A percentile compares a stretch with the other conserved stretches of the same genome.
phyloP scores from a whole-genome alignment of 345 rosid genomes.

The Ceriops tagal region DNA sequence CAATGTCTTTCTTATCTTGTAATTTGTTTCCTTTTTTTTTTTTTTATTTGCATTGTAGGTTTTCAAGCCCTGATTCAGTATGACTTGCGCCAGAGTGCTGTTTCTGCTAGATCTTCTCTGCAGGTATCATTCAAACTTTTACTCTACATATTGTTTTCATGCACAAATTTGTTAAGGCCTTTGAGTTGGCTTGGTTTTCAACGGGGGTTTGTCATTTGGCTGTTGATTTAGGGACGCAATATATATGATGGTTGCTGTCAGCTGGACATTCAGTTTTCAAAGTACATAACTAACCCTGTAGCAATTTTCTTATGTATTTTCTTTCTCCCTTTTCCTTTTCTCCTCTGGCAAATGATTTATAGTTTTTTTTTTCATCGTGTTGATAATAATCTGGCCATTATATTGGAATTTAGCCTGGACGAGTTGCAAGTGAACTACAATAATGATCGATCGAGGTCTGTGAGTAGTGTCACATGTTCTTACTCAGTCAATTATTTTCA shows the following conservation, averaged over 20 bases:
- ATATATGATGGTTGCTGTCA: slow-evolving; percentile 98
- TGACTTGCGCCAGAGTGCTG: slow-evolving; percentile 69
- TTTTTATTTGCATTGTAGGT: slow-evolving; percentile 44
- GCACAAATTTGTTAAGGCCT: neutral
- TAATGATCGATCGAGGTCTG: slow-evolving; percentile 89
- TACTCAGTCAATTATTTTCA: neutral
- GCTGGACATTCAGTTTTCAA: slow-evolving; percentile 94
- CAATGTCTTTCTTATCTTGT: neutral
- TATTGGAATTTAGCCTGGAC: slow-evolving; percentile 59
- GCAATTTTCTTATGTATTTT: slow-evolving; percentile 8
- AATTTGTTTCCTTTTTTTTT: slow-evolving; percentile 6
- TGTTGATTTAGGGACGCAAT: slow-evolving; percentile 71
- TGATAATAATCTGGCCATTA: neutral
- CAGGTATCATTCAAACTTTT: slow-evolving; percentile 46
- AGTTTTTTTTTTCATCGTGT: neutral
- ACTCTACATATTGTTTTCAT: neutral
- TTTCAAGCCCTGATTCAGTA: slow-evolving; percentile 96
- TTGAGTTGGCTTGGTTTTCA: slow-evolving; percentile 14
- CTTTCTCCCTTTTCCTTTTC: neutral
- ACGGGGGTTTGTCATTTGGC: slow-evolving; percentile 2
- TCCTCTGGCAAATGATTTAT: neutral
- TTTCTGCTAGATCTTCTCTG: slow-evolving; percentile 77
- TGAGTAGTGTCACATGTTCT: slow-evolving; percentile 14
- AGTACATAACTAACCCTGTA: slow-evolving; percentile 46
- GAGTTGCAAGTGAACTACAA: slow-evolving; percentile 98